Conservation (phyloP, 2,329 filamentous ascomycete genomes). For the Calcarisporium arbuscula region DNA sequence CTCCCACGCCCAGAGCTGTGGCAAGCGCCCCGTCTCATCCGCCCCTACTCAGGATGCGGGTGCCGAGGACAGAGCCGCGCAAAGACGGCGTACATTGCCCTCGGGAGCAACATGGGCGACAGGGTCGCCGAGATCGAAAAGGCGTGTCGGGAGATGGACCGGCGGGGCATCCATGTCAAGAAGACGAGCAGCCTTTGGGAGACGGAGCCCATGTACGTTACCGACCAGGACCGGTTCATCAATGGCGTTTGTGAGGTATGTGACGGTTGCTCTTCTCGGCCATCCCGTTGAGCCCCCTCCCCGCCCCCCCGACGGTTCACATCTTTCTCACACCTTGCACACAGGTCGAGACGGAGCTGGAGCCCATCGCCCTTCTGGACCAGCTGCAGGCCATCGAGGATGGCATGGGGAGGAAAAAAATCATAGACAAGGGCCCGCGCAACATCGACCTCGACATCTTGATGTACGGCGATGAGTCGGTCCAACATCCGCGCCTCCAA, state of each 20-base stretch:
- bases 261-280: constrained; percentile 29
- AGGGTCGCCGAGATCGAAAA: constrained; percentile 77
- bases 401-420: constrained; percentile 69
- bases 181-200: constrained; percentile 88
- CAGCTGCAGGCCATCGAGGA: constrained; percentile 79
- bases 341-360: constrained; percentile 73
- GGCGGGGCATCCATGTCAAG: constrained; percentile 63
- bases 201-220: constrained; percentile 93
- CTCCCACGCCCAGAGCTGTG: neutral
- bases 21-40: constrained; percentile 6
- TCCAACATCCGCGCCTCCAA: constrained; percentile 67
- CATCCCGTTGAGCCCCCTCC: neutral
- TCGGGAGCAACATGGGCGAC: constrained; percentile 90
- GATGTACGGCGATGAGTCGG: constrained; percentile 62
- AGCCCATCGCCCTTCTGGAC: constrained; percentile 71
- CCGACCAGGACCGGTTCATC: constrained; percentile 80
- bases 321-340: neutral
- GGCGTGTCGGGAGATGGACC: constrained; percentile 73
- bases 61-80: constrained; percentile 25
- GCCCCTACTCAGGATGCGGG: constrained; percentile 24
- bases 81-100: constrained; percentile 67
- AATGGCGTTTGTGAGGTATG: constrained; percentile 94
- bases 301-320: neutral
- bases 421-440: constrained; percentile 87
- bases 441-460: constrained; percentile 94